Base-by-base conservation (phyloP, 371 early-diverging fungal species). In the Basidiobolus heterosporus region DNA sequence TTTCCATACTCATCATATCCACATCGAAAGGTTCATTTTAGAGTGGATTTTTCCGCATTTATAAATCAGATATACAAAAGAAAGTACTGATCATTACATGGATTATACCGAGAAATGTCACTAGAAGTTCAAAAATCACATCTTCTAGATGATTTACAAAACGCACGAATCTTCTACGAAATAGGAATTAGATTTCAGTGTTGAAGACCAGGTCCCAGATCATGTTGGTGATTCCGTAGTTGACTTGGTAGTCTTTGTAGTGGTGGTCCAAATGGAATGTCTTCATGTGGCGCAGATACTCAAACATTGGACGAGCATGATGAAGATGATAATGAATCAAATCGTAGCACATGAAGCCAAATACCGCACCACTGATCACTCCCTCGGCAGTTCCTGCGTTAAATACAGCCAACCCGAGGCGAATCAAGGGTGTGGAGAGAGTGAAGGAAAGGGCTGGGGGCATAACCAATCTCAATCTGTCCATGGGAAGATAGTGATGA, bases 401-500 rank as follows among this genome's bases (percentile, higher is more conserved):
- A 23, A 88, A 68, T 36, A 80, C 23, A 16, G 51, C 36, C 30
- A 79, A 70, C 4, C 70, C 65, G 13, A 72, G 30, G 45, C 58
- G 51, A 44, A 80, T 58, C 19, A 80, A 47, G 14, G 84, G 81
- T n/a, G 60, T 47, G 16, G 75, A 71, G 11, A 95, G 58, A 15
- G 74, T 46, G 11, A 81, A 53, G 0, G 76, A 78, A 41, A 93
- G 69, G 7, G 76, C 88, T n/a, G 96, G 96, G 7, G 96, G 96
- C 88, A 95, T 87, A 6, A 95, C 96, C 30, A 95, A 69, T 4
- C 96, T 80, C 65, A 88, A 55, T 48, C 85, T 85, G 57, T 94
- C 95, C 91, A 93, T 93, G 1, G 95, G 95, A 45, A 94, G 56
- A 58, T 78, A 91, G 64, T 94, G 95, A 65, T 95, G 95, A 23